Conservation (phyloP, 768 basidiomycete genomes). For the Fistulinella prunicolor region DNA sequence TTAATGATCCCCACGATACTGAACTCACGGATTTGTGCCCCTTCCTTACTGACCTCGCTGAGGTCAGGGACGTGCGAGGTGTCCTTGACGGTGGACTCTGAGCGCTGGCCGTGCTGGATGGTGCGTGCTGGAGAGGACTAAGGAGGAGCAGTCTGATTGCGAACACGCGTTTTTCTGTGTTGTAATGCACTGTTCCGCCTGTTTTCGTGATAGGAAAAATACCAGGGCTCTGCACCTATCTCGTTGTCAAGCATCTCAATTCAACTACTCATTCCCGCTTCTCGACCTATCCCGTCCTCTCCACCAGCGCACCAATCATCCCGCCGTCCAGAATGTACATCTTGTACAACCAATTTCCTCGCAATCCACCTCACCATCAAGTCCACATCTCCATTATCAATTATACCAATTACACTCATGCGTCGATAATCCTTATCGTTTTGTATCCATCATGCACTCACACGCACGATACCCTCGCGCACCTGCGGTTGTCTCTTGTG, state of each 20-base stretch:
- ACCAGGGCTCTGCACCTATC: slow-evolving; percentile 21
- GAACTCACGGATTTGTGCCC: slow-evolving; percentile 95
- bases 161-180: slow-evolving; percentile 24
- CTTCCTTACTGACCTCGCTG: slow-evolving; percentile 84
- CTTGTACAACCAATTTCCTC: slow-evolving; percentile 21
- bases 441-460: slow-evolving; percentile 34
- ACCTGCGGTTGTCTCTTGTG: slow-evolving; percentile 16
- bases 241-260: slow-evolving; percentile 13
- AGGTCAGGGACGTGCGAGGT: slow-evolving; percentile 87
- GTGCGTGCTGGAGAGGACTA: slow-evolving; percentile 20
- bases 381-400: slow-evolving; percentile 6
- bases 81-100: slow-evolving; percentile 84
- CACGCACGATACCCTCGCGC: slow-evolving; percentile 26
- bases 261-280: background rate
- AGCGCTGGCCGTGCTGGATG: slow-evolving; percentile 21
- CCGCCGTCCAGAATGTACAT: slow-evolving; percentile 17
- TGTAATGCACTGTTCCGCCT: slow-evolving; percentile 27
- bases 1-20: slow-evolving; percentile 98
- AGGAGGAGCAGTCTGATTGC: slow-evolving; percentile 19
- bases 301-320: slow-evolving; percentile 2
- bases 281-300: slow-evolving; percentile 1
- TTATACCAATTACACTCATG: slow-evolving; percentile 29
- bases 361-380: slow-evolving; percentile 9
- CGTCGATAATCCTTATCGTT: slow-evolving; percentile 32
- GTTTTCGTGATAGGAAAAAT: slow-evolving; percentile 32